phyloP scores from a whole-genome alignment of 139 green algal species.

The Penium margaritaceum region DNA sequence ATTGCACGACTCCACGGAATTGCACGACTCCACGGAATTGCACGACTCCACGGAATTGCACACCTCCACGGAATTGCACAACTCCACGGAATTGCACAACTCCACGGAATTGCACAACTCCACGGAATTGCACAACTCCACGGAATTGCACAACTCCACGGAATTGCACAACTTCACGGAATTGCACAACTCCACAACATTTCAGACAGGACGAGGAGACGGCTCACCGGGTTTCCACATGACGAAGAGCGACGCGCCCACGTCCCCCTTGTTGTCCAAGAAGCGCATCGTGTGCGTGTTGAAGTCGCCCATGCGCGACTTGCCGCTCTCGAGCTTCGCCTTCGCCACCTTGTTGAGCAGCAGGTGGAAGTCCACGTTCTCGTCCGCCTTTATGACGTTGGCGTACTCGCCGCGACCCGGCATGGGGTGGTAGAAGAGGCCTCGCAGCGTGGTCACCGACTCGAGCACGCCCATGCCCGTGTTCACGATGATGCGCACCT shows the following conservation, averaged over 20 bases:
- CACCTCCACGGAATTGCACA: too few species aligned
- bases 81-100: too few species aligned
- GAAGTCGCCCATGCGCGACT: slow-evolving; percentile 10
- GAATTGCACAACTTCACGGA: too few species aligned
- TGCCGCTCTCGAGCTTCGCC: background rate
- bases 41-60: too few species aligned
- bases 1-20: too few species aligned
- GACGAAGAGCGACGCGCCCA: slow-evolving; percentile 25
- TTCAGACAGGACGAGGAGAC: background rate
- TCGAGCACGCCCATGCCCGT: slow-evolving; percentile 36
- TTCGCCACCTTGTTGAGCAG: slow-evolving; percentile 17
- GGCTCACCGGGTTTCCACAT: slow-evolving; percentile 35
- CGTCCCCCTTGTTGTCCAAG: slow-evolving; percentile 6
- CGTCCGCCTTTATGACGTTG: slow-evolving; percentile 30
- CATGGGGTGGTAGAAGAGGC: slow-evolving; percentile 16
- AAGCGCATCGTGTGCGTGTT: slow-evolving; percentile 22
- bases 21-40: too few species aligned
- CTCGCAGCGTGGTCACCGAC: slow-evolving; percentile 30
- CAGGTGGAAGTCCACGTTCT: slow-evolving; percentile 36
- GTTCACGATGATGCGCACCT: slow-evolving; percentile 31
- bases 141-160: too few species aligned
- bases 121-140: too few species aligned
- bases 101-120: too few species aligned
- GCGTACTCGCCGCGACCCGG: slow-evolving; percentile 30
- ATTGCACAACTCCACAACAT: too few species aligned